Conservation (phyloP, 208 protist genomes). For the Porcisia hertigi region DNA sequence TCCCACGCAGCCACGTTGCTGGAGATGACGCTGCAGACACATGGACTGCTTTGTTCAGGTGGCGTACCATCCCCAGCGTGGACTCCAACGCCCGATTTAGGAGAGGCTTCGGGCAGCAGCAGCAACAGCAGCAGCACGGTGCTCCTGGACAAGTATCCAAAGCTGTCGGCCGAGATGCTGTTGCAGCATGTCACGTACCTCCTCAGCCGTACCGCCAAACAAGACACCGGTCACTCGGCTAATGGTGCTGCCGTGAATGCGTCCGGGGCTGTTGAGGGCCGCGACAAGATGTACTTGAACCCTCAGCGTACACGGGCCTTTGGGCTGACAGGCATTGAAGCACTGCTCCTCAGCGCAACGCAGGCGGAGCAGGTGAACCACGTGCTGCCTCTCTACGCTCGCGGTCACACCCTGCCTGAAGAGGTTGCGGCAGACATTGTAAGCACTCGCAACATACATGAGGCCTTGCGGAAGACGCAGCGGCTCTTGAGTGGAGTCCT, state of each 20-base stretch:
- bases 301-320: conserved; percentile 43
- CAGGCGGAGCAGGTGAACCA: conserved; percentile 61
- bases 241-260: not conserved
- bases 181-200: conserved; percentile 50
- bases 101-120: not conserved
- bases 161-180: conserved; percentile 44
- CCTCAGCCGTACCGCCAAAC: not conserved
- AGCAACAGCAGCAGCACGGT: conserved; percentile 1
- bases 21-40: conserved; percentile 64
- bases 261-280: not conserved
- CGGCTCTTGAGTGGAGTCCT: conserved; percentile 8
- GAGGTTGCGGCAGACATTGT: conserved; percentile 52
- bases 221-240: not conserved
- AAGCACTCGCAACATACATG: conserved; percentile 51
- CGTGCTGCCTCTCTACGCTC: conserved; percentile 58
- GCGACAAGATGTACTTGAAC: conserved; percentile 6
- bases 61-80: conserved; percentile 56
- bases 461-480: conserved; percentile 58
- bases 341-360: conserved; percentile 54
- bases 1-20: conserved; percentile 59
- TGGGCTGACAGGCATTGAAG: conserved; percentile 55
- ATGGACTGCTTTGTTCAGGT: conserved; percentile 57
- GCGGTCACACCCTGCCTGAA: conserved; percentile 50
- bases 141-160: conserved; percentile 58
- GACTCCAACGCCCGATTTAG: conserved; percentile 28